Conservation (phyloP, 495 filamentous ascomycete genomes). For the Entonaema liquescens region DNA sequence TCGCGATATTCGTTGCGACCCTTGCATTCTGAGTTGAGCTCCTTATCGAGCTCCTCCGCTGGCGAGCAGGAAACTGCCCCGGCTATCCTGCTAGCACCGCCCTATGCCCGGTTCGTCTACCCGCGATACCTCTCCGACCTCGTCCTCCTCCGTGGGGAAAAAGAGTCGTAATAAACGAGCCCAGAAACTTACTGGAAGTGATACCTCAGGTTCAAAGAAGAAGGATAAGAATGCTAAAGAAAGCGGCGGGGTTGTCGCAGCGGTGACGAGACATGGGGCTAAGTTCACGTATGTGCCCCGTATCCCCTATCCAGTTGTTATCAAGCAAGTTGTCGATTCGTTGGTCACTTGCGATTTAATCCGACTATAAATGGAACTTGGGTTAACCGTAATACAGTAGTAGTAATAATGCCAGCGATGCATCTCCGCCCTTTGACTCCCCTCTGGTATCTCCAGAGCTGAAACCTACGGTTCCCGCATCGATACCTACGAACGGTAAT, state of each 20-base stretch:
- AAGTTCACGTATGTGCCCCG: slow-evolving; percentile 58
- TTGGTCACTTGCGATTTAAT: background rate
- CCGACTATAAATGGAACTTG: slow-evolving; percentile 14
- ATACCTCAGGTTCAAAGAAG: slow-evolving; percentile 55
- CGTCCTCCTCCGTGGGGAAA: slow-evolving; percentile 42
- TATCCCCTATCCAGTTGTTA: background rate
- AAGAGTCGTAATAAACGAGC: slow-evolving; percentile 43
- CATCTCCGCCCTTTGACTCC: slow-evolving; percentile 52
- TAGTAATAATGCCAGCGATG: slow-evolving; percentile 44
- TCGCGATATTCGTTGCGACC: slow-evolving; percentile 33
- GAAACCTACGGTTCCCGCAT: slow-evolving; percentile 48
- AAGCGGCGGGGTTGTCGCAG: slow-evolving; percentile 58
- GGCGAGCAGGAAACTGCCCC: slow-evolving; percentile 54
- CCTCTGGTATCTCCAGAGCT: slow-evolving; percentile 53
- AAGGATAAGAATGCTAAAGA: slow-evolving; percentile 64
- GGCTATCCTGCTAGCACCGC: slow-evolving; percentile 41
- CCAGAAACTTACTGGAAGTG: slow-evolving; percentile 44
- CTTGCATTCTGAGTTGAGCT: slow-evolving; percentile 35
- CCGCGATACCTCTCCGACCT: slow-evolving; percentile 45
- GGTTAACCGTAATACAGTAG: slow-evolving; percentile 44
- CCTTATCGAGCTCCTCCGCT: slow-evolving; percentile 44
- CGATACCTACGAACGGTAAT: slow-evolving; percentile 49
- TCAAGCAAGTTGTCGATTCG: background rate
- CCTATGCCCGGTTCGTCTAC: slow-evolving; percentile 60
- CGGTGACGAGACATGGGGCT: slow-evolving; percentile 61